phyloP scores from a whole-genome alignment of 371 early-diverging fungal genomes.

The Nematocida ausubeli region DNA sequence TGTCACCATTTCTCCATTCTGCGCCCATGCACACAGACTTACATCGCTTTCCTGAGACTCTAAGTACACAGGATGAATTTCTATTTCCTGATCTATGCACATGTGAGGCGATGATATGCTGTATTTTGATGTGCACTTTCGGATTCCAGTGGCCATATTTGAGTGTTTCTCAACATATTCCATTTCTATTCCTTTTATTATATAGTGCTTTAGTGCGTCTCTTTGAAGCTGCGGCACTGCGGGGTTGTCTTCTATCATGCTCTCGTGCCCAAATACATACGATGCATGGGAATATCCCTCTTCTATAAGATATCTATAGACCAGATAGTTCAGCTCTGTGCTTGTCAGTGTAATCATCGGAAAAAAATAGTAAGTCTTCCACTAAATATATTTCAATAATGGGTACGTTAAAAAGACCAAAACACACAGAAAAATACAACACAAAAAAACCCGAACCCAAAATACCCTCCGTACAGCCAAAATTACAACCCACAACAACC shows the following conservation, averaged over 20 bases:
- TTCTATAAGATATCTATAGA: conserved; percentile 53
- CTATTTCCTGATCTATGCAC: conserved; percentile 50
- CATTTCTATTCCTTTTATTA: conserved; percentile 57
- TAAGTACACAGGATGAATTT: conserved; percentile 29
- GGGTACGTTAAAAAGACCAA: neutral
- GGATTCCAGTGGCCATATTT: neutral
- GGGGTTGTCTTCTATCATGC: conserved; percentile 48
- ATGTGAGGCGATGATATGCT: conserved; percentile 33
- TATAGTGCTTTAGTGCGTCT: conserved; percentile 38
- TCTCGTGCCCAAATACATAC: conserved; percentile 50
- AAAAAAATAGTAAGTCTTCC: conserved; percentile 16
- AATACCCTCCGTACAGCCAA: no score
- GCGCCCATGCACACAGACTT: conserved; percentile 53
- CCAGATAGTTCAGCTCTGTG: conserved; percentile 54
- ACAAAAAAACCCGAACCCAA: no score
- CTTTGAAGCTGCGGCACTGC: conserved; percentile 15
- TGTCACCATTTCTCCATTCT: conserved; percentile 46
- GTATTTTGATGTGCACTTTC: conserved; percentile 42
- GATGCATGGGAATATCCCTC: conserved; percentile 51
- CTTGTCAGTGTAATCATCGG: conserved; percentile 55
- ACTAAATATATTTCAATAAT: conserved; percentile 32
- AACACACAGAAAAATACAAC: no score
- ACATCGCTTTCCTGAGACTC: conserved; percentile 43
- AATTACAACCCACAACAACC: no score
- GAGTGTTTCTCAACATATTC: conserved; percentile 53